A percentile compares a stretch with the other conserved stretches of the same genome.
Conservation (phyloP, 495 filamentous ascomycete species). For the Tuber magnatum region DNA sequence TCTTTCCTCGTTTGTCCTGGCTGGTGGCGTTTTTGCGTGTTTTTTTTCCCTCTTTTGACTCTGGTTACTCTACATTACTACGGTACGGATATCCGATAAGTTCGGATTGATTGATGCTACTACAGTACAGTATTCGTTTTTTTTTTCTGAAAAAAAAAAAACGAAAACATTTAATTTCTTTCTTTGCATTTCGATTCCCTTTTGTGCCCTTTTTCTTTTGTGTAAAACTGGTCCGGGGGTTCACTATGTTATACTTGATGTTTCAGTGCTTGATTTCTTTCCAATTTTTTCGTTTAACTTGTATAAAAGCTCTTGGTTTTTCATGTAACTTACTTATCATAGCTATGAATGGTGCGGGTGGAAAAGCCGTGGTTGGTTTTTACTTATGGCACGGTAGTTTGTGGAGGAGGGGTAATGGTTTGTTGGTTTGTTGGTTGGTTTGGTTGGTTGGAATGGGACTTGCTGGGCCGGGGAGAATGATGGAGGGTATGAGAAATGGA, state of each 20-base stretch:
- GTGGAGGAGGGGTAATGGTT: background rate
- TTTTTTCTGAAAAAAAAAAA: background rate
- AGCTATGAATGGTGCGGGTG: background rate
- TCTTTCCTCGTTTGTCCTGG: background rate
- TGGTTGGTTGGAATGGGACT: background rate
- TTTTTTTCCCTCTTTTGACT: background rate
- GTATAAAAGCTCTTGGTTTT: background rate
- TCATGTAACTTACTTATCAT: constrained; percentile 3
- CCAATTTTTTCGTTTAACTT: background rate
- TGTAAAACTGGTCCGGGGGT: background rate
- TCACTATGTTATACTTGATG: background rate
- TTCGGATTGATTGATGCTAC: background rate
- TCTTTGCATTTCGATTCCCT: background rate
- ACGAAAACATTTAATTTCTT: background rate
- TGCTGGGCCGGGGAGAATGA: background rate
- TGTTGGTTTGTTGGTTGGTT: background rate
- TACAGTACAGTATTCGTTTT: background rate
- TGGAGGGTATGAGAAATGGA: background rate
- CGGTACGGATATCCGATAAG: too few species aligned
- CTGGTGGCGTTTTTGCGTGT: background rate
- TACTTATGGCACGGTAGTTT: background rate
- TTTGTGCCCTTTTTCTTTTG: background rate
- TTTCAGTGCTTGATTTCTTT: background rate
- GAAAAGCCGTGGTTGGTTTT: background rate
- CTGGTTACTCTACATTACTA: background rate